Base-by-base conservation (phyloP, 1,284 basidiomycete genomes). In the Exobasidium rhododendri region DNA sequence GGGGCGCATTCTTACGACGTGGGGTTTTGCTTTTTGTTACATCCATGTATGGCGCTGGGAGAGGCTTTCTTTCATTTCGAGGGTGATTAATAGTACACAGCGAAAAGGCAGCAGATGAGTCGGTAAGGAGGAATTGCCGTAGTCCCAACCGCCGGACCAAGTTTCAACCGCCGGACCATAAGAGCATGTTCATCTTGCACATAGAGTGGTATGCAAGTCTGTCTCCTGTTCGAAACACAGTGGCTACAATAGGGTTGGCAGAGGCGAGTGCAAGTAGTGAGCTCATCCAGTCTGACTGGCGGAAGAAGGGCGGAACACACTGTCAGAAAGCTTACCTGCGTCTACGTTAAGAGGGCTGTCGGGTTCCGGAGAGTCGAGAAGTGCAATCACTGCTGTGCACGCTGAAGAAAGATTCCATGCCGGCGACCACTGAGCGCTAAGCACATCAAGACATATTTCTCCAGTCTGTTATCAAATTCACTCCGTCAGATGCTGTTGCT, bases 271-370 rank as follows among this genome's bases (percentile, higher is more conserved):
- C 26, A 28, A 55, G 11, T 29, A 28, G 6, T 46, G 5, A 13
- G 47, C 17, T 31, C 22, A 26, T 56, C 6, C 5, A 26, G 10
- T 26, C 17, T 30, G 22, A 56, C 20, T 26, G n/a, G n/a, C n/a
- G n/a, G n/a, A n/a, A 11, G 52, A 55, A 43, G 11, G n/a, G n/a
- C n/a, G n/a, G n/a, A n/a, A n/a, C n/a, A n/a, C n/a, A n/a, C n/a
- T n/a, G n/a, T n/a, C n/a, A n/a, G n/a, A n/a, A 11, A 3, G 11
- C 58, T 29, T 22, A 56, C 52, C 77, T 29, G 79, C 79, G 56
- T 80, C 79, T 0, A 80, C 79, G 47, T 80, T 80, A 17, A 80
- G 62, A 3, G 79, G 79, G 28, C 69, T 73, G 58, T 73, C 69
- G 0, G 79, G 75, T 59, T 80, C 79, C 2, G 79, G 79, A 0